These are phyloP conservation scores for Marasmius sp. DNA, from an alignment of 1,284 basidiomycete species.

Conservation along the genomic window DNA sequence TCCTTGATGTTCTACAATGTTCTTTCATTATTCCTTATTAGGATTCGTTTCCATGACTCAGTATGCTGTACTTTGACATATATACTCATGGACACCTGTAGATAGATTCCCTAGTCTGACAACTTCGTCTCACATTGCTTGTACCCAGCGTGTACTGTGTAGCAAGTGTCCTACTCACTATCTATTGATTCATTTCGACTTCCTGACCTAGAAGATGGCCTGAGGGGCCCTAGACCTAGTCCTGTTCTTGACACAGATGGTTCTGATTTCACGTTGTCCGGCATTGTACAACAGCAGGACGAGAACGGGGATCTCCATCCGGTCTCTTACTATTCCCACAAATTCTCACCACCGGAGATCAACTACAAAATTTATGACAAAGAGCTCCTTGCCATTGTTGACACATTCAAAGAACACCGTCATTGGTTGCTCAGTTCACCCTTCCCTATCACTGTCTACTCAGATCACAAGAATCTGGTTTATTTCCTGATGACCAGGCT, in stretches of 20 bases:
- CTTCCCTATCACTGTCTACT: constrained; percentile 21
- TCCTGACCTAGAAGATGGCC: too few relatives aligned
- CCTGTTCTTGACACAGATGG: constrained; percentile 34
- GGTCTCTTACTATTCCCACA: constrained; percentile 30
- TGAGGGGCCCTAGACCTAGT: too few relatives aligned
- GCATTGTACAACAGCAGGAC: constrained; percentile 29
- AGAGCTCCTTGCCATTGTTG: constrained; percentile 34
- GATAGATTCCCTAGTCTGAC: too few relatives aligned
- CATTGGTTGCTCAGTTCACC: constrained; percentile 30
- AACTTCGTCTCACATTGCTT: too few relatives aligned
- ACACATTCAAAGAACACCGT: constrained; percentile 30
- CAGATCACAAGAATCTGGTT: constrained; percentile 32
- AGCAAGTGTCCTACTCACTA: too few relatives aligned
- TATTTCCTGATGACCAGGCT: constrained; percentile 25
- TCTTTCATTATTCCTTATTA: too few relatives aligned
- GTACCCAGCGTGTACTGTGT: too few relatives aligned
- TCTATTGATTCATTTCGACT: too few relatives aligned
- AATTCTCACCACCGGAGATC: constrained; percentile 28
- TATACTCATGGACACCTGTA: too few relatives aligned
- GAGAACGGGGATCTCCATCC: constrained; percentile 25
- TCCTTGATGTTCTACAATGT: too few relatives aligned
- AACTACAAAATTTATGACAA: constrained; percentile 22
- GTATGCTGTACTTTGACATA: too few relatives aligned
- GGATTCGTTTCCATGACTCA: too few relatives aligned
- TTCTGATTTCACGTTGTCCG: constrained; percentile 34